phyloP scores from a whole-genome alignment of 257 asterid genomes.

The Petunia secreta region DNA sequence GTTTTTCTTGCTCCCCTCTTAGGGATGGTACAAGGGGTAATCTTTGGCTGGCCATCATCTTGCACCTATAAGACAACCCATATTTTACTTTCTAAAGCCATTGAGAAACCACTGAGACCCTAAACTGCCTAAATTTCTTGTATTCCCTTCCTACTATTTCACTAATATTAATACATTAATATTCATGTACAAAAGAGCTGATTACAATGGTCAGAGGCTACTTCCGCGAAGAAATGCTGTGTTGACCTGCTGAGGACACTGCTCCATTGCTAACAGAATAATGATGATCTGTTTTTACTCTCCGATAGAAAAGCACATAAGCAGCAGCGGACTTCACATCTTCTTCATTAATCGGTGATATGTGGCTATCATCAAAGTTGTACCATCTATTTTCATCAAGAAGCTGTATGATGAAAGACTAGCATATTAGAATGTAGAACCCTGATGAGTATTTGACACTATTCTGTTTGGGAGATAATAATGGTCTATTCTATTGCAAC shows the following conservation, averaged over 20 bases:
- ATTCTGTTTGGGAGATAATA: not conserved
- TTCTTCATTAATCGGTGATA: conserved; percentile 80
- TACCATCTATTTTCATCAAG: conserved; percentile 95
- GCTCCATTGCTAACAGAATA: conserved; percentile 62
- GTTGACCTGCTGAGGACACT: conserved; percentile 42
- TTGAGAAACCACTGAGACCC: not conserved
- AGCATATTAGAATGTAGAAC: conserved; percentile 6
- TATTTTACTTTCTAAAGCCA: conserved; percentile 14
- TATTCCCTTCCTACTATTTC: conserved; percentile 13
- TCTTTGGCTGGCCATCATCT: not conserved
- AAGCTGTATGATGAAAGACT: conserved; percentile 56
- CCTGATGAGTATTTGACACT: not conserved
- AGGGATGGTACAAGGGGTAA: conserved; percentile 20
- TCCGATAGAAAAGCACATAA: conserved; percentile 87
- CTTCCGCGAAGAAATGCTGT: conserved; percentile 28
- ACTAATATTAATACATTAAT: conserved; percentile 26
- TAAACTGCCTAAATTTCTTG: conserved; percentile 12
- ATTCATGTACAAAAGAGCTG: conserved; percentile 19
- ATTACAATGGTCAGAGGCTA: conserved; percentile 11
- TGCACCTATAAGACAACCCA: not conserved
- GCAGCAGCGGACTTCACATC: conserved; percentile 95
- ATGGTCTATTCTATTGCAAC: not conserved
- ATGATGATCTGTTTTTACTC: conserved; percentile 68
- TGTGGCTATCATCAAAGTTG: conserved; percentile 93
- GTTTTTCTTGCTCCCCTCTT: not conserved